These are phyloP conservation scores for Collybia sp. DNA, from an alignment of 768 basidiomycete genomes.

Conservation along the genomic window DNA sequence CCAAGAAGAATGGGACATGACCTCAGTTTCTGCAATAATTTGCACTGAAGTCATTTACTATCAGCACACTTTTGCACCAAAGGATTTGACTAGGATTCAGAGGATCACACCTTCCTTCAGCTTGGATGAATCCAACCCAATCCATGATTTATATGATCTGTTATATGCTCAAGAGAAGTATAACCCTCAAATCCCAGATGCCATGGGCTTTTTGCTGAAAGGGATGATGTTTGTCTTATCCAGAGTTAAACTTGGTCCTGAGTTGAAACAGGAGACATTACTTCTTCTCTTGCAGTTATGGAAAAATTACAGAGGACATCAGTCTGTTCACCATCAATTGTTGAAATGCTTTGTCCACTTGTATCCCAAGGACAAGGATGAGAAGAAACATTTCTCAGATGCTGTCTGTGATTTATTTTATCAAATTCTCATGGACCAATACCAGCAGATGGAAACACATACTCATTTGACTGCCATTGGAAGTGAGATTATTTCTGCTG, in stretches of 20 bases:
- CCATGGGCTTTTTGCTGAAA: not conserved
- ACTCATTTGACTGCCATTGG: too few species aligned
- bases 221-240: not conserved
- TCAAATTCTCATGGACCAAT: too few species aligned
- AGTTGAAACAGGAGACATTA: not conserved
- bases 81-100: not conserved
- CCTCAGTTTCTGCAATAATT: not conserved
- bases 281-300: not conserved
- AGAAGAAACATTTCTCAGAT: not conserved
- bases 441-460: not conserved
- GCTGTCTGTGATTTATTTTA: not conserved
- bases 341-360: not conserved
- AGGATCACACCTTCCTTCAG: not conserved
- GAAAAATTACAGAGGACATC: not conserved
- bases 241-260: not conserved
- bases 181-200: not conserved
- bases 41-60: conserved; percentile 2
- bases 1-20: conserved; percentile 1
- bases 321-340: not conserved
- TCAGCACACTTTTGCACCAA: not conserved
- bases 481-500: too few species aligned
- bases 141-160: conserved; percentile 2
- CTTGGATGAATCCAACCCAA: not conserved
- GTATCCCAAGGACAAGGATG: not conserved
- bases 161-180: not conserved